Evolutionary conservation across 306 rosid genomes (phyloP), one percentile per base, ranked within the genome.

Genomic region (Vigna unguiculata): DNA sequence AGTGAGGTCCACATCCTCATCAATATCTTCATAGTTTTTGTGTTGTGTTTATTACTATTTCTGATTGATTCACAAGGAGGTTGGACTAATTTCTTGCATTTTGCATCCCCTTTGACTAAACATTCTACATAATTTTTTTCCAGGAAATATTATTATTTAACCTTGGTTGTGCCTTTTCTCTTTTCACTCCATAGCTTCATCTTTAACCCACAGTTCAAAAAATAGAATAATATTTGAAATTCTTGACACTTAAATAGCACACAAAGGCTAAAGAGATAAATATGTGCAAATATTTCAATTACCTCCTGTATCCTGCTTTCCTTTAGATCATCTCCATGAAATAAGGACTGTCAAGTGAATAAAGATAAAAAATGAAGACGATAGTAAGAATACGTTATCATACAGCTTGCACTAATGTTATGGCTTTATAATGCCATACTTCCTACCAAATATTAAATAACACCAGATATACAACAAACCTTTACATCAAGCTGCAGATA

Each of bases 261-360:
- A 57, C 19, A 41, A 49, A 57, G 64, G 58, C 49, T 46, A 41
- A 17, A 24, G 43, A 41, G 48, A 22, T 55, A 72, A 67, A 70
- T 41, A 53, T 14, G 77, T 24, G 70, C 57, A 53, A 7, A 68
- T 21, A 78, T 79, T 43, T 78, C 57, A 77, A 64, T 83, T 85
- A 87, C 99, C 97, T 95, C 99, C 85, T 69, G 88, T 78, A 95
- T 95, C 81, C 86, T 92, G 88, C 82, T 89, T 82, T 91, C 94
- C 79, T 82, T 88, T 70, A 95, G 85, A 73, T 89, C 90, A 87
- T 95, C 99, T 64, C 92, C 99, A 49, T 88, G 90, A 79, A 93
- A 90, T 72, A 95, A 77, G 28, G 97, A 89, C 99, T 92, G 91
- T 77, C 63, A 81, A 66, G 69, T 76, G 82, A 71, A 83, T 45